Conservation (phyloP, 2,329 filamentous ascomycete species). For the Fusarium irregulare region DNA sequence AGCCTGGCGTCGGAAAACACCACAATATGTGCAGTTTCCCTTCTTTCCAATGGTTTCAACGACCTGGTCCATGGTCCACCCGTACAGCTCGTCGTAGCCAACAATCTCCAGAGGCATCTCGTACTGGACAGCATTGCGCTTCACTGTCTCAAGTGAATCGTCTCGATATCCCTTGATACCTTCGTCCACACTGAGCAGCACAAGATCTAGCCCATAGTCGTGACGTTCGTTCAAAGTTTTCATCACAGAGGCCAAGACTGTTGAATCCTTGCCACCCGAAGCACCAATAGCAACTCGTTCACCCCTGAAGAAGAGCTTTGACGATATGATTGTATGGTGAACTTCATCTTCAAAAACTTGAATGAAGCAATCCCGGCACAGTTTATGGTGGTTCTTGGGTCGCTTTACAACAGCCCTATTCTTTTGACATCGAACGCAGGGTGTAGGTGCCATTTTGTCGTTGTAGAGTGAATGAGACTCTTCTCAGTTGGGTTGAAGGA, state of each 20-base stretch:
- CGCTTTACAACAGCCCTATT: slow-evolving; percentile 89
- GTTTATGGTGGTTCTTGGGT: slow-evolving; percentile 93
- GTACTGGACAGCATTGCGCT: slow-evolving; percentile 91
- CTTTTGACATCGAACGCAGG: slow-evolving; percentile 80
- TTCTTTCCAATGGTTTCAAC: slow-evolving; percentile 97
- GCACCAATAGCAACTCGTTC: slow-evolving; percentile 94
- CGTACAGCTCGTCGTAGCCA: slow-evolving; percentile 93
- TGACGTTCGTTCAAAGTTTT: slow-evolving; percentile 94
- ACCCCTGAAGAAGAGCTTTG: slow-evolving; percentile 82
- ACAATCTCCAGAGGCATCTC: slow-evolving; percentile 92
- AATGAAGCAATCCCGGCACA: slow-evolving; percentile 92
- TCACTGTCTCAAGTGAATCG: slow-evolving; percentile 95
- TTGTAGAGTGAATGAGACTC: slow-evolving; percentile 4
- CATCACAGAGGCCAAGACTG: slow-evolving; percentile 91
- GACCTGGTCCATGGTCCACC: slow-evolving; percentile 99
- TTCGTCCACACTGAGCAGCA: slow-evolving; percentile 93
- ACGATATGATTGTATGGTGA: slow-evolving; percentile 88
- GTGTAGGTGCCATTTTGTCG: slow-evolving; percentile 75
- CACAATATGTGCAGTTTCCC: slow-evolving; percentile 98
- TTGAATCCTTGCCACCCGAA: slow-evolving; percentile 97
- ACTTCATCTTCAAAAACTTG: slow-evolving; percentile 90
- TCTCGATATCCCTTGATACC: slow-evolving; percentile 97
- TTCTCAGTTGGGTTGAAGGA: neutral
- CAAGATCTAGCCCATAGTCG: slow-evolving; percentile 84
- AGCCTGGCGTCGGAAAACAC: slow-evolving; percentile 93